phyloP scores from a whole-genome alignment of 148 eudicot species.

The Oxyria digyna region DNA sequence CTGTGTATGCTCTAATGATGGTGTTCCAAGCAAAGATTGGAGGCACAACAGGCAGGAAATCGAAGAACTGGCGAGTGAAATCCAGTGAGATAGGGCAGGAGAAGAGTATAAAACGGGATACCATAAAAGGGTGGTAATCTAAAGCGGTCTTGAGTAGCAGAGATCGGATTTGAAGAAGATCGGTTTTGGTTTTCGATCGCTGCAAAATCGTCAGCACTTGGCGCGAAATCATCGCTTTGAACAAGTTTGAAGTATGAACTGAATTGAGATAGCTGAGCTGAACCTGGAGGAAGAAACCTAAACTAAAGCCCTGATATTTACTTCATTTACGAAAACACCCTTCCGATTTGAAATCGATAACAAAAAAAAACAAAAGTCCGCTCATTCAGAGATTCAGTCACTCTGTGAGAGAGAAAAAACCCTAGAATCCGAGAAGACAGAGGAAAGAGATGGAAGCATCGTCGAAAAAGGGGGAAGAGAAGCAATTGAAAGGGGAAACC shows the following conservation, averaged over 20 bases:
- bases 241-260: too few species aligned
- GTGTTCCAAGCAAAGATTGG: slow-evolving; percentile 8
- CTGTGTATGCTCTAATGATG: slow-evolving; percentile 29
- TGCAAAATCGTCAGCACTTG: slow-evolving; percentile 1
- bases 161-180: background rate
- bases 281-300: background rate
- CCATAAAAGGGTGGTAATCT: background rate
- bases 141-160: background rate
- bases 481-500: background rate
- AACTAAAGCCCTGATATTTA: background rate
- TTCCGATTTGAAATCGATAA: background rate
- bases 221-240: slow-evolving; percentile 3
- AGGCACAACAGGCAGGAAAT: background rate
- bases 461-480: background rate
- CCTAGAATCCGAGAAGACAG: background rate
- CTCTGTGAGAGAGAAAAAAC: background rate
- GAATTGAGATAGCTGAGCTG: background rate
- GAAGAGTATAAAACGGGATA: background rate
- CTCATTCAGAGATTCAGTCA: background rate
- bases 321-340: background rate
- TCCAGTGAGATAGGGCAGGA: background rate
- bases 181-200: background rate
- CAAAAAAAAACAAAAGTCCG: background rate
- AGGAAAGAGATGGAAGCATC: background rate
- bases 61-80: background rate